These are phyloP conservation scores for Penicillium manginii DNA, from an alignment of 495 filamentous ascomycete genomes.

Conservation along the genomic window DNA sequence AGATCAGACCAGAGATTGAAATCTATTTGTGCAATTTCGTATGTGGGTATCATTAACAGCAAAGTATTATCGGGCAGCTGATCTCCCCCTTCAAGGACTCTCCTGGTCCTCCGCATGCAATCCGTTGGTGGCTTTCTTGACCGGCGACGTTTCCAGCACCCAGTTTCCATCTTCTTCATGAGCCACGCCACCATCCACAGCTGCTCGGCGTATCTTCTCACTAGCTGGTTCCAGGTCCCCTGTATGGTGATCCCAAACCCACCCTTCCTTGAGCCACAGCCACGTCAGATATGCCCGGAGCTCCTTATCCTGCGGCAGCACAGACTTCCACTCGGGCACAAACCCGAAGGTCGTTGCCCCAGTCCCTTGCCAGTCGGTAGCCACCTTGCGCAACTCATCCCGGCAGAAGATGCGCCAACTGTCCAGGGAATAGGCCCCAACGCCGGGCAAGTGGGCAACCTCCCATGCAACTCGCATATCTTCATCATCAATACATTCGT, in stretches of 20 bases:
- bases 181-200: slow-evolving; percentile 60
- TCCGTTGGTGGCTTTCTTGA: slow-evolving; percentile 36
- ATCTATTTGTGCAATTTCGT: no score
- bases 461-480: slow-evolving; percentile 69
- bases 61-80: no score
- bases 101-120: slow-evolving; percentile 21
- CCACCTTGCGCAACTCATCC: slow-evolving; percentile 69
- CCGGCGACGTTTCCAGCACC: slow-evolving; percentile 44
- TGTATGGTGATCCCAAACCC: slow-evolving; percentile 75
- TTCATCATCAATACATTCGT: slow-evolving; percentile 52
- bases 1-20: no score
- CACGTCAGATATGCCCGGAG: slow-evolving; percentile 82
- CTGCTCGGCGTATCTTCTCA: slow-evolving; percentile 59
- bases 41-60: slow-evolving; percentile 6
- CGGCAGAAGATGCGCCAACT: slow-evolving; percentile 95
- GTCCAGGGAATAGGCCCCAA: slow-evolving; percentile 85
- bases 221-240: slow-evolving; percentile 63
- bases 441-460: slow-evolving; percentile 81
- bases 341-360: slow-evolving; percentile 32
- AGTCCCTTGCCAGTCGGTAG: slow-evolving; percentile 62
- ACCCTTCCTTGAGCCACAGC: slow-evolving; percentile 90
- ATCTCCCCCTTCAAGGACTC: background rate
- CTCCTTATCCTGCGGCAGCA: slow-evolving; percentile 87
- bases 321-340: slow-evolving; percentile 81
- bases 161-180: slow-evolving; percentile 62